Base-by-base conservation (phyloP, 2,329 filamentous ascomycete genomes). In the Elsinoe necatrix region DNA sequence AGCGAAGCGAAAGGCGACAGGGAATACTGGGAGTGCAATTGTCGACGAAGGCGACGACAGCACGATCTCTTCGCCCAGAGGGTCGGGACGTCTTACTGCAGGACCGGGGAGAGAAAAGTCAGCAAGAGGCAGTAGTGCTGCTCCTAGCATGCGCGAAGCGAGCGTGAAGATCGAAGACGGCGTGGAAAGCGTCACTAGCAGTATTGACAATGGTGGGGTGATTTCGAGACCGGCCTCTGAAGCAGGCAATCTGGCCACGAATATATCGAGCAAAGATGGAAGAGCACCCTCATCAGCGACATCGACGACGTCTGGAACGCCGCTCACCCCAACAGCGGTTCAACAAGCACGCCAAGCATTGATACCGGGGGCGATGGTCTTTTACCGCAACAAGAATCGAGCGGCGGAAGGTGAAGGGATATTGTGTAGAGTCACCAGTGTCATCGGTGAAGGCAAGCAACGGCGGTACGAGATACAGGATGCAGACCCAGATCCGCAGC, bases 371-470 rank as follows among this genome's bases (percentile, higher is more conserved):
- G 75, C 75, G 56, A 73, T 77, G 61, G 76, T 78, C 47, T 74
- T 78, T 65, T 77, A 76, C 66, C 73, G 75, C 55, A 74, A 76
- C 62, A 68, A 70, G 65, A 63, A 62, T 37, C 57, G 68, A 63
- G 55, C 61, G 12, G 21, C 23, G 14, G 75, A 78, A 65, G 76
- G 76, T 62, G 75, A 77, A 67, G 76, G 76, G 58, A 78, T 78
- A 31, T 69, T 78, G 20, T 78, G 75, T 64, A 70, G 71, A 55
- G 73, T 78, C 42, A 78, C 76, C 4, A 68, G 68, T 29, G 75
- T 78, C n/a, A 77, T 77, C 23, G 76, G 76, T 58, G 76, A 78
- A 61, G 76, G 75, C 57, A 78, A 78, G 60, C 75, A 77, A 62
- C 73, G 76, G 21, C 74, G 75, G 3, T 78, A 78, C 66, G 76